Conservation (phyloP, 2,329 filamentous ascomycete genomes). For the Corynespora cassiicola region DNA sequence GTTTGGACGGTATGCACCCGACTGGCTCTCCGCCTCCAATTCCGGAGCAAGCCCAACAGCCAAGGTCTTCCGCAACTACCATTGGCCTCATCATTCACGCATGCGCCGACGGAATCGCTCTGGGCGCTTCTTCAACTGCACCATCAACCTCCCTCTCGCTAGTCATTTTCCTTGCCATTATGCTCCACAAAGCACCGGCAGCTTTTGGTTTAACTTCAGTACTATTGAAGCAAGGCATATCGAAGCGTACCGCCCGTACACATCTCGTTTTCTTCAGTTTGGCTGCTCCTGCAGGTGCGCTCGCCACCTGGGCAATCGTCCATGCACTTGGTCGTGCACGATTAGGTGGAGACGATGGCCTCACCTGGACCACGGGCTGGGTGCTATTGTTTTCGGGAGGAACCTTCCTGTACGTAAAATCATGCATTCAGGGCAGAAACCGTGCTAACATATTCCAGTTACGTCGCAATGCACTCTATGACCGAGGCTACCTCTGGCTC, state of each 20-base stretch:
- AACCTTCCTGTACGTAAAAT: slow-evolving; percentile 80
- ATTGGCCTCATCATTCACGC: slow-evolving; percentile 96
- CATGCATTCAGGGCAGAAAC: too few species aligned
- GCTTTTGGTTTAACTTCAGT: slow-evolving; percentile 94
- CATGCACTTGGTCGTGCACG: slow-evolving; percentile 72
- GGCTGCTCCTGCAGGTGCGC: slow-evolving; percentile 84
- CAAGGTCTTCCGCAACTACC: slow-evolving; percentile 62
- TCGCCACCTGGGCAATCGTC: slow-evolving; percentile 82
- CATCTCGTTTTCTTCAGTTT: slow-evolving; percentile 92
- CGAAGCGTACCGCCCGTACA: slow-evolving; percentile 81
- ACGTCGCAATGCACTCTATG: slow-evolving; percentile 99
- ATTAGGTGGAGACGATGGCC: slow-evolving; percentile 63
- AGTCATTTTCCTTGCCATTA: slow-evolving; percentile 93
- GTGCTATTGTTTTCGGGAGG: slow-evolving; percentile 93
- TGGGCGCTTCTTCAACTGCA: slow-evolving; percentile 77
- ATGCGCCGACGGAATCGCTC: slow-evolving; percentile 91
- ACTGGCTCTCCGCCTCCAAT: slow-evolving; percentile 23
- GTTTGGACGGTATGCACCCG: slow-evolving; percentile 34
- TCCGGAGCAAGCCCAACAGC: slow-evolving; percentile 7
- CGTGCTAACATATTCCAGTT: slow-evolving; percentile 61
- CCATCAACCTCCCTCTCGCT: slow-evolving; percentile 75
- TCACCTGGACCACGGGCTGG: slow-evolving; percentile 90
- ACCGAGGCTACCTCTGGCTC: slow-evolving; percentile 68
- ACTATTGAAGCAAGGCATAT: slow-evolving; percentile 86
- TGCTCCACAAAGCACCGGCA: slow-evolving; percentile 96